These are phyloP conservation scores for Lodderomyces theae DNA, from an alignment of 1,139 yeast genomes.

Conservation along the genomic window DNA sequence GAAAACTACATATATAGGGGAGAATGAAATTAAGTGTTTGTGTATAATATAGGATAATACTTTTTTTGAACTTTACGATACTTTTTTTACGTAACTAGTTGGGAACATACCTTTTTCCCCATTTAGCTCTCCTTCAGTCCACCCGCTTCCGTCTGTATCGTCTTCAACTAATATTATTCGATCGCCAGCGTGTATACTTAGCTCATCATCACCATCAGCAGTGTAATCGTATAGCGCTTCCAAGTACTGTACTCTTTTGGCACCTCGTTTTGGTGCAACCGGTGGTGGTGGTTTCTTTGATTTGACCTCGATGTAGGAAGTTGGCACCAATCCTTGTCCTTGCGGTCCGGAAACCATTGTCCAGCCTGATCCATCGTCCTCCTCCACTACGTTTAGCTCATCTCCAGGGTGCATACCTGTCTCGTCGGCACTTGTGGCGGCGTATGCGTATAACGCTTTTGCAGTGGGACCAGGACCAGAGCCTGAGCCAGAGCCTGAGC, in stretches of 20 bases:
- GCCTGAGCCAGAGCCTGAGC: conserved; percentile 16
- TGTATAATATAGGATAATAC: neutral
- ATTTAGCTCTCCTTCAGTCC: conserved; percentile 90
- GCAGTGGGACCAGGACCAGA: conserved; percentile 29
- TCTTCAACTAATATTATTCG: conserved; percentile 59
- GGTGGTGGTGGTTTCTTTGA: conserved; percentile 51
- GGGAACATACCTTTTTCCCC: conserved; percentile 81
- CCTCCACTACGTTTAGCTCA: conserved; percentile 51
- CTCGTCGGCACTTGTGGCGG: conserved; percentile 77
- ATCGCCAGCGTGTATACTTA: conserved; percentile 73
- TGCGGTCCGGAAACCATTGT: conserved; percentile 47
- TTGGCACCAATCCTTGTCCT: conserved; percentile 81
- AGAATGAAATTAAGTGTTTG: too few relatives aligned
- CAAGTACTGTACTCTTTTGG: conserved; percentile 60
- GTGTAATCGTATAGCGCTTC: conserved; percentile 76
- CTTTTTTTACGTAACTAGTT: conserved; percentile 59
- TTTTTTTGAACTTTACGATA: too few relatives aligned
- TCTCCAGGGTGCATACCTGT: conserved; percentile 62
- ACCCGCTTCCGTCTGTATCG: conserved; percentile 85
- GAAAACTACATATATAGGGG: too few relatives aligned
- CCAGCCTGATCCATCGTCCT: conserved; percentile 96
- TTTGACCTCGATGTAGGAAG: conserved; percentile 64
- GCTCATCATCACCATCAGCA: conserved; percentile 83
- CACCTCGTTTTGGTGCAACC: conserved; percentile 84
- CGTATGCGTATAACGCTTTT: conserved; percentile 65